Evolutionary conservation across 2,329 filamentous ascomycete genomes (phyloP).

Genomic region (Escovopsis sp.): DNA sequence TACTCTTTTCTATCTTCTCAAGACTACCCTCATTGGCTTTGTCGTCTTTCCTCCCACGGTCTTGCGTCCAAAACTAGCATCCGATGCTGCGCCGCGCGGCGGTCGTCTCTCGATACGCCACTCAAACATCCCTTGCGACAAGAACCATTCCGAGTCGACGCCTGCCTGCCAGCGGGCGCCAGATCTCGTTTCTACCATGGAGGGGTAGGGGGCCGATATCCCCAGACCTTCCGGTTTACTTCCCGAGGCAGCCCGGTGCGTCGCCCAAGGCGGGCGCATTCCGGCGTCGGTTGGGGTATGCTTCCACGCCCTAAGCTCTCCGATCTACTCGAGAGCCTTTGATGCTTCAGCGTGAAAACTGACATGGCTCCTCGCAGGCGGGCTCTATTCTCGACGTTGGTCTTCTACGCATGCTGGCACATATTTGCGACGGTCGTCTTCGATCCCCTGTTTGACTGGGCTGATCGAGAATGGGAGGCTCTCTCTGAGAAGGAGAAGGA

Average conservation of each 20-base stretch:
- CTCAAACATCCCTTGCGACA: conserved; percentile 8
- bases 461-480: conserved; percentile 27
- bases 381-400: conserved; percentile 17
- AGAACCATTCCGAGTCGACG: conserved; percentile 11
- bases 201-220: conserved; percentile 9
- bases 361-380: conserved; percentile 9
- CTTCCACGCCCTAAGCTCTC: neutral
- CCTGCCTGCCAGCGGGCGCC: conserved; percentile 10
- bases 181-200: conserved; percentile 22
- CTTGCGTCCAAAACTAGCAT: neutral
- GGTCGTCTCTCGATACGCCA: conserved; percentile 10
- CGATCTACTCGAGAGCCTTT: neutral
- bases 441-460: conserved; percentile 27
- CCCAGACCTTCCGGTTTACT: conserved; percentile 19
- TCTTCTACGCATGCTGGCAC: conserved; percentile 24
- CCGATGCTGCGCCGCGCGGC: conserved; percentile 12
- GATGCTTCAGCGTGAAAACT: conserved; percentile 2
- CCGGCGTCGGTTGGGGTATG: conserved; percentile 16
- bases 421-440: conserved; percentile 32
- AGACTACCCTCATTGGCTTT: no score
- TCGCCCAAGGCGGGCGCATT: conserved; percentile 9
- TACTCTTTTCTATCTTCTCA: neutral
- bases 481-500: conserved; percentile 29
- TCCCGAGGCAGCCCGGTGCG: conserved; percentile 9
- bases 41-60: neutral